Evolutionary conservation across 371 early-diverging fungal species (phyloP).

Genomic region (Gilbertella persicaria): DNA sequence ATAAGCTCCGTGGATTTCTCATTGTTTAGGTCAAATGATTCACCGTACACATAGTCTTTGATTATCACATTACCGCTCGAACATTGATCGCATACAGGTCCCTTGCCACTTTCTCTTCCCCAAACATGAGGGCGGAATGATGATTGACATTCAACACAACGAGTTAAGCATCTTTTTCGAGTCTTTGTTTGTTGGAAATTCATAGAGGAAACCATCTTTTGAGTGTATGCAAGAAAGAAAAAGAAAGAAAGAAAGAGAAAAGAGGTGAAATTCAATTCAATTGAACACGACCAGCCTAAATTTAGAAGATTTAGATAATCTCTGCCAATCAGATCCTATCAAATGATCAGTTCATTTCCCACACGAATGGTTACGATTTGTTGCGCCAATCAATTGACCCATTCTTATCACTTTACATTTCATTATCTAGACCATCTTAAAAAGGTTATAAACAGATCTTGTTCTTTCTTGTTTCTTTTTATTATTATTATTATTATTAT

Average conservation of each 20-base stretch:
- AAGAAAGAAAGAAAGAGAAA: conserved; percentile 18
- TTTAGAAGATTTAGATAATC: conserved; percentile 22
- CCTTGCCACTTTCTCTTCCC: conserved; percentile 45
- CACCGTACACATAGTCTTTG: too few species aligned
- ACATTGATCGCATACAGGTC: conserved; percentile 43
- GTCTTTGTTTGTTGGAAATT: conserved; percentile 18
- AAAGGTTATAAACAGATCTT: too few species aligned
- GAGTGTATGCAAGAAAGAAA: not conserved
- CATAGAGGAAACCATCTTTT: conserved; percentile 22
- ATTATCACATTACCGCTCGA: conserved; percentile 19
- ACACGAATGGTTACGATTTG: too few species aligned
- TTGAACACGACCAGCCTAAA: conserved; percentile 3
- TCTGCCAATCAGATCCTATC: conserved; percentile 28
- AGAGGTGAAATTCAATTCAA: conserved; percentile 6
- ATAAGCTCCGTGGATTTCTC: conserved; percentile 2
- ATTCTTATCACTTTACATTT: too few species aligned
- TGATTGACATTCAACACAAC: conserved; percentile 41
- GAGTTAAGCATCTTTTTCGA: conserved; percentile 35
- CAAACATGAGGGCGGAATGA: conserved; percentile 37
- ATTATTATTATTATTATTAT: too few species aligned
- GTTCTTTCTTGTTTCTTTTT: too few species aligned
- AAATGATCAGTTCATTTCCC: conserved; percentile 21
- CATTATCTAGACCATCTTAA: too few species aligned
- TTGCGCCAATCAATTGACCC: too few species aligned
- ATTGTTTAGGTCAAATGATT: not conserved